Evolutionary conservation across 306 rosid species (phyloP).

Genomic region (Acacia acuminata): DNA sequence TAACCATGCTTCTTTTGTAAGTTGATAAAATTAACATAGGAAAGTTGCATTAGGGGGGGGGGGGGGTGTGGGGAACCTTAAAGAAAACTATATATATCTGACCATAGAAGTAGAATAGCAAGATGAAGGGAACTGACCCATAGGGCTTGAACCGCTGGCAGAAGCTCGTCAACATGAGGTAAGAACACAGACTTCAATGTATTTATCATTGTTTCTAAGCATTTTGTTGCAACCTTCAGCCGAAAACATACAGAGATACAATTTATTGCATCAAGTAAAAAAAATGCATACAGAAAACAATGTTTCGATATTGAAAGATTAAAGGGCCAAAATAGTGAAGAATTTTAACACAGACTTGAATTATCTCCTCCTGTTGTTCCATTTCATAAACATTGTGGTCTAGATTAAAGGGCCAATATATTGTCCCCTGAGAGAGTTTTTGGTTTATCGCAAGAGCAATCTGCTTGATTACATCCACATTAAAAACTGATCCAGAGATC

Average conservation of each 20-base stretch:
- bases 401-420: not conserved
- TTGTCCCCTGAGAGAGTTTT: not conserved
- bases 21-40: not conserved
- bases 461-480: not conserved
- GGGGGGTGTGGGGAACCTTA: no score
- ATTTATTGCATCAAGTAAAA: no score
- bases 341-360: constrained; percentile 23
- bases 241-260: not conserved
- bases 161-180: constrained; percentile 16
- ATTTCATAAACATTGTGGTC: not conserved
- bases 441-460: constrained; percentile 5
- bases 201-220: not conserved
- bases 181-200: not conserved
- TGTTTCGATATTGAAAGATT: no score
- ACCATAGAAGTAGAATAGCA: no score
- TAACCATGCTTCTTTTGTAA: not conserved
- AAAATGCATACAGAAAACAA: no score
- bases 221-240: not conserved
- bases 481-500: not conserved
- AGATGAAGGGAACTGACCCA: constrained; percentile 4
- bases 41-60: no score
- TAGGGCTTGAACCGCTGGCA: constrained; percentile 11
- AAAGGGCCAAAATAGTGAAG: not conserved
- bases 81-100: no score
- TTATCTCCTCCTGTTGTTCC: constrained; percentile 10